Percentiles rank a stretch among this genome's conserved stretches.
phyloP scores from a whole-genome alignment of 345 rosid genomes.

The Turritis glabra region DNA sequence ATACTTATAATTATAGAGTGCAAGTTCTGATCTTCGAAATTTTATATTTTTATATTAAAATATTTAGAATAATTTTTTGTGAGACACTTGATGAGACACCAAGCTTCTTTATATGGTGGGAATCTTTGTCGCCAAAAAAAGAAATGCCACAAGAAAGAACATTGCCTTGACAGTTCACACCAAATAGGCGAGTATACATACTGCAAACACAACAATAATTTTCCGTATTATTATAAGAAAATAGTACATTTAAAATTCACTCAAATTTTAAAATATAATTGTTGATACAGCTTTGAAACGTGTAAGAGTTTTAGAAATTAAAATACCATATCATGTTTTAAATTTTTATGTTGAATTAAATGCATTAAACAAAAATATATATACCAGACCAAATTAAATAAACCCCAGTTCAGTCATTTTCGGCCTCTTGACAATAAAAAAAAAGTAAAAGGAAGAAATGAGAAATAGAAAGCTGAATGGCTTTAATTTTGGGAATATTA shows the following conservation, averaged over 20 bases:
- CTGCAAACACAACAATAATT: neutral
- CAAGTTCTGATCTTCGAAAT: too few relatives aligned
- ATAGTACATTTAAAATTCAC: neutral
- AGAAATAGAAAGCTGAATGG: neutral
- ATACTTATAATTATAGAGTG: too few relatives aligned
- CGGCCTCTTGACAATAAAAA: neutral
- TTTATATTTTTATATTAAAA: neutral
- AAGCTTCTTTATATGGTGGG: constrained; percentile 26
- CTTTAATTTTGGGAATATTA: constrained; percentile 14
- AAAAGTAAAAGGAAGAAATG: neutral
- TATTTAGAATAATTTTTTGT: neutral
- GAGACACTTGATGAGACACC: constrained; percentile 21
- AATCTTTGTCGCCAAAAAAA: constrained; percentile 17
- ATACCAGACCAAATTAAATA: neutral
- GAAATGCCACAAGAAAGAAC: neutral
- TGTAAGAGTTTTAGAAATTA: neutral
- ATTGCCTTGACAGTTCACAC: neutral
- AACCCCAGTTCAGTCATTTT: constrained; percentile 13
- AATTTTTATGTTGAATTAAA: neutral
- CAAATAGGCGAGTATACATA: neutral
- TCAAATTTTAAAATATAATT: neutral
- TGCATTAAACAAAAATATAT: too few relatives aligned
- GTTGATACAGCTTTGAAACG: neutral
- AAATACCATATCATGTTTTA: neutral
- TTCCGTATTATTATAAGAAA: neutral